Conservation (phyloP, 768 basidiomycete genomes). For the Fomitopsis serialis region DNA sequence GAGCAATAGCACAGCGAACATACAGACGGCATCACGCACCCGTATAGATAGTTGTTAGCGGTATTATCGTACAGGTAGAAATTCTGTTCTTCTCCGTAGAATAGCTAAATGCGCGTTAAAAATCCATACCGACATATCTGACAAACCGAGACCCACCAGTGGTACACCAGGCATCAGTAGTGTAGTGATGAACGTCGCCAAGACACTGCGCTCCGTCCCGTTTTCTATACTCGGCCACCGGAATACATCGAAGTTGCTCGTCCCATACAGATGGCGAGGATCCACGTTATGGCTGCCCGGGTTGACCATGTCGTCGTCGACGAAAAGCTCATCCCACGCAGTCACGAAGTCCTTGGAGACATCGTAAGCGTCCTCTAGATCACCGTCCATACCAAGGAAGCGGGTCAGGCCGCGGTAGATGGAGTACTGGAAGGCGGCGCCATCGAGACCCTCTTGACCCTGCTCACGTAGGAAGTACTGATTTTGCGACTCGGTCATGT, state of each 20-base stretch:
- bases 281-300: constrained; percentile 58
- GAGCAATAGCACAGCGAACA: neutral
- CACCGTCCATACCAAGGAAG: constrained; percentile 95
- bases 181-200: constrained; percentile 75
- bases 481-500: constrained; percentile 51
- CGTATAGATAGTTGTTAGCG: constrained; percentile 90
- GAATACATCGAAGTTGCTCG: constrained; percentile 94
- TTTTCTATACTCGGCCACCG: constrained; percentile 88
- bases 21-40: constrained; percentile 40
- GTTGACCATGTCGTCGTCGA: constrained; percentile 84
- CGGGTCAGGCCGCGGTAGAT: constrained; percentile 82
- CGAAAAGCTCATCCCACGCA: constrained; percentile 90
- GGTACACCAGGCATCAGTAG: constrained; percentile 86
- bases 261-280: constrained; percentile 85
- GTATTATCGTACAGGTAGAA: constrained; percentile 84
- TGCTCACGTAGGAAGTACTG: constrained; percentile 79
- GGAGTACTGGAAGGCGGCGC: constrained; percentile 90
- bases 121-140: neutral
- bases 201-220: constrained; percentile 69
- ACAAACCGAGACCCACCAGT: constrained; percentile 41
- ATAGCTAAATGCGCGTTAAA: constrained; percentile 40
- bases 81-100: constrained; percentile 90
- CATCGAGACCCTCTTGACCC: constrained; percentile 60
- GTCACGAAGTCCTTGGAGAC: constrained; percentile 77
- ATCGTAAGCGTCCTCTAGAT: constrained; percentile 87